Percentiles rank a stretch among this genome's conserved stretches.
Evolutionary conservation across 192 early-diverging fungal species (phyloP).

Genomic region (Entomortierella chlamydospora): DNA sequence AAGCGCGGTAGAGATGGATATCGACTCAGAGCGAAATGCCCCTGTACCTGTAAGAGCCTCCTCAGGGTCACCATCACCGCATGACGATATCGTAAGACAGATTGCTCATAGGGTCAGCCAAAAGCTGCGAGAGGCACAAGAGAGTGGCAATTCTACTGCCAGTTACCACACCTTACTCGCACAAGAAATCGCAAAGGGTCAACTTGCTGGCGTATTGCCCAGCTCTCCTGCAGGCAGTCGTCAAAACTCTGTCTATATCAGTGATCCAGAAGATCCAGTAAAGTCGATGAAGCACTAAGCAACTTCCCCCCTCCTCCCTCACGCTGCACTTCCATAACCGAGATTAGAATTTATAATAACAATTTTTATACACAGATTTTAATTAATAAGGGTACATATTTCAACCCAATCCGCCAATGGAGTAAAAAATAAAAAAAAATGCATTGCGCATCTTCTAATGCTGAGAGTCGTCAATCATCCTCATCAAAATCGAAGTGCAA

Average conservation of each 20-base stretch:
- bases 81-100: slow-evolving; percentile 24
- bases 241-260: slow-evolving; percentile 18
- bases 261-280: background rate
- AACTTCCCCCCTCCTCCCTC: too few species aligned
- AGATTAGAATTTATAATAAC: background rate
- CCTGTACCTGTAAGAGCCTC: background rate
- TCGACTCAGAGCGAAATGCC: background rate
- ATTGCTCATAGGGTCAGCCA: slow-evolving; percentile 50
- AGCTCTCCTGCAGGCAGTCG: slow-evolving; percentile 20
- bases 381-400: too few species aligned
- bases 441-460: background rate
- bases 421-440: too few species aligned
- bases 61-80: background rate
- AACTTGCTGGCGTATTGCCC: slow-evolving; percentile 16
- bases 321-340: too few species aligned
- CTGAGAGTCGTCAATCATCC: slow-evolving; percentile 8
- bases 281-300: background rate
- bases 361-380: background rate
- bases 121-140: slow-evolving; percentile 23
- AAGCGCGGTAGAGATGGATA: background rate
- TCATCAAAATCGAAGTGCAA: slow-evolving; percentile 20
- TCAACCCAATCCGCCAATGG: too few species aligned
- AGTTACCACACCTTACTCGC: slow-evolving; percentile 36
- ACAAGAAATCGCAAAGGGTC: slow-evolving; percentile 37
- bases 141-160: slow-evolving; percentile 18